These are phyloP conservation scores for Conticribra guillardii DNA, from an alignment of 108 stramenopile genomes.

Conservation along the genomic window DNA sequence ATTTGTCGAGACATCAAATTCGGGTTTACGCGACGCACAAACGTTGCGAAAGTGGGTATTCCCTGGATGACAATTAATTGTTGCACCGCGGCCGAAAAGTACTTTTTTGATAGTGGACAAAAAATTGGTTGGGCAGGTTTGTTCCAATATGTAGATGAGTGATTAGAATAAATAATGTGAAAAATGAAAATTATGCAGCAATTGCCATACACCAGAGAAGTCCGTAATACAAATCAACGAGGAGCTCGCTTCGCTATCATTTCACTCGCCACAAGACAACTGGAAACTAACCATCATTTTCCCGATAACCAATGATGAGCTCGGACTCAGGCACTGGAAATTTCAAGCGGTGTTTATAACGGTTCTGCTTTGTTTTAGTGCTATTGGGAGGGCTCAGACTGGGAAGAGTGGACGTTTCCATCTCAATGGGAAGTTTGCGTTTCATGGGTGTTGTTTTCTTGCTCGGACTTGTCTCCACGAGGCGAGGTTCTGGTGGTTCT, in stretches of 20 bases:
- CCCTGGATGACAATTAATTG: slow-evolving; percentile 70
- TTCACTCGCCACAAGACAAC: too few species aligned
- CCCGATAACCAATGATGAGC: slow-evolving; percentile 25
- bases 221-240: too few species aligned
- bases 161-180: too few species aligned
- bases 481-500: not conserved
- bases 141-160: too few species aligned
- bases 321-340: slow-evolving; percentile 21
- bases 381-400: not conserved
- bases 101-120: too few species aligned
- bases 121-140: too few species aligned
- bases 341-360: slow-evolving; percentile 3
- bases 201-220: too few species aligned
- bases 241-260: too few species aligned
- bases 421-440: not conserved
- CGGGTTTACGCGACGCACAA: slow-evolving; percentile 64
- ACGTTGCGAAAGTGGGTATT: slow-evolving; percentile 65
- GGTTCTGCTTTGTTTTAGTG: not conserved
- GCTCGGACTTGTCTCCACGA: too few species aligned
- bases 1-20: slow-evolving; percentile 69
- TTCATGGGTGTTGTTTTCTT: not conserved
- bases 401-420: not conserved
- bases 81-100: slow-evolving; percentile 71
- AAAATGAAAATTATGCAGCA: too few species aligned
- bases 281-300: too few species aligned